Evolutionary conservation across 257 asterid genomes (phyloP).

Genomic region (Euphrasia confusa): DNA sequence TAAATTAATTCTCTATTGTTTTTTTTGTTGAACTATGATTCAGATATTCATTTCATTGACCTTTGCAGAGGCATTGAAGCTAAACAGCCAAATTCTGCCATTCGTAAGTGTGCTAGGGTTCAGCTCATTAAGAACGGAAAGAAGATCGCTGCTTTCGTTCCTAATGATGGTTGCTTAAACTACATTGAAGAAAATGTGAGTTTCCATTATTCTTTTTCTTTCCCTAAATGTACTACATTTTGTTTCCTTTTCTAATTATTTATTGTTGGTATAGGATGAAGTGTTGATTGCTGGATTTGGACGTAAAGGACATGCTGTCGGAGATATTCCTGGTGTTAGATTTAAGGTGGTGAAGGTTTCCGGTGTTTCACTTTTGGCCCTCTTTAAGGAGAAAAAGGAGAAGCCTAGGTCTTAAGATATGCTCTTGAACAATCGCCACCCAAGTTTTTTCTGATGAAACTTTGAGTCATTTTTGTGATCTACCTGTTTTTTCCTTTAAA

Average conservation of each 20-base stretch:
- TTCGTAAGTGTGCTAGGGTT: conserved; percentile 64
- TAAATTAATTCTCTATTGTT: background rate
- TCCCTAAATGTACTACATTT: background rate
- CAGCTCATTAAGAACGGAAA: conserved; percentile 62
- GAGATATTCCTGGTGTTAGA: conserved; percentile 64
- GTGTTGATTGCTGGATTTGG: conserved; percentile 64
- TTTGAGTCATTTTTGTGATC: conserved; percentile 16
- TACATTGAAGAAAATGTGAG: conserved; percentile 55
- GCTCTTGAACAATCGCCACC: background rate
- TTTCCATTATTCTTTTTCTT: background rate
- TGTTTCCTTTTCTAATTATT: background rate
- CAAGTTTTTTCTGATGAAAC: conserved; percentile 19
- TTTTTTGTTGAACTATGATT: background rate
- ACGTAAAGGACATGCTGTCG: conserved; percentile 59
- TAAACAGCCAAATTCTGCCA: conserved; percentile 66
- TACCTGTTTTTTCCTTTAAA: background rate
- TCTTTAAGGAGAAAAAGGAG: conserved; percentile 58
- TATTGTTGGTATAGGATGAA: conserved; percentile 36
- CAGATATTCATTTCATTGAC: background rate
- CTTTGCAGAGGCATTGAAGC: conserved; percentile 59
- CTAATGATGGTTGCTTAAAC: conserved; percentile 59
- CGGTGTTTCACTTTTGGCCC: conserved; percentile 56
- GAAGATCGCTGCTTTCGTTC: conserved; percentile 60
- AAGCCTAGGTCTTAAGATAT: conserved; percentile 46
- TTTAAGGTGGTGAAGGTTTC: conserved; percentile 63